A percentile compares a stretch with the other conserved stretches of the same genome.
Conservation (phyloP, 2,329 filamentous ascomycete species). For the Scopulariopsis brevicaulis region DNA sequence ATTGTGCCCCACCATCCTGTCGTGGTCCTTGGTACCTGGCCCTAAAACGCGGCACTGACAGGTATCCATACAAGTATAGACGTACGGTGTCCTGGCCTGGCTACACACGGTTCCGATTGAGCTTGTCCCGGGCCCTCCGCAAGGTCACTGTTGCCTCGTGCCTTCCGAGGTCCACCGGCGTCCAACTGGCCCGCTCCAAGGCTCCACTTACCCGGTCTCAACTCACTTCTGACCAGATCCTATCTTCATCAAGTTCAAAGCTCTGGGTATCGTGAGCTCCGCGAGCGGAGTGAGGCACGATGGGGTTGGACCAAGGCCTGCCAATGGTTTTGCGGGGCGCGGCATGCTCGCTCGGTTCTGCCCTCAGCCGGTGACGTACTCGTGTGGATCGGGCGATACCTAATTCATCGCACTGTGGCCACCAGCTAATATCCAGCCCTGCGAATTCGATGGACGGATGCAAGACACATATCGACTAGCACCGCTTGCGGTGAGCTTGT, state of each 20-base stretch:
- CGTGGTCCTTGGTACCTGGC: conserved; percentile 2
- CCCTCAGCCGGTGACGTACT: neutral
- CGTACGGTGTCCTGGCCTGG: neutral
- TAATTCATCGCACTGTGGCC: neutral
- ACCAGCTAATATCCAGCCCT: neutral
- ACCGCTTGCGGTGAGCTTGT: neutral
- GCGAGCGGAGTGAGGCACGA: neutral
- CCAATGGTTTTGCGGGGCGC: neutral
- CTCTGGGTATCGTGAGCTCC: too few species aligned
- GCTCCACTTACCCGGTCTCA: neutral
- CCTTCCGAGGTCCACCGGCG: too few species aligned
- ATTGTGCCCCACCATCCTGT: conserved; percentile 1
- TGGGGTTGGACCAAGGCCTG: neutral
- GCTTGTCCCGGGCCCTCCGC: neutral
- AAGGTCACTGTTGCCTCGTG: too few species aligned
- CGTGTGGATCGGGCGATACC: neutral
- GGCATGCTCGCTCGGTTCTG: neutral
- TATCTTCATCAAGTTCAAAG: too few species aligned
- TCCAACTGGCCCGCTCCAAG: neutral
- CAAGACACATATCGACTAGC: neutral
- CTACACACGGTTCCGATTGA: neutral
- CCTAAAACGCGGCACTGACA: neutral
- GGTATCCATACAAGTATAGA: neutral
- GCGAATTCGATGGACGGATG: neutral
- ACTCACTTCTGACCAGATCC: neutral